Percentiles rank a stretch among this genome's conserved stretches.
Conservation (phyloP, 1,139 yeast genomes). For the Debaryomyces udenii region DNA sequence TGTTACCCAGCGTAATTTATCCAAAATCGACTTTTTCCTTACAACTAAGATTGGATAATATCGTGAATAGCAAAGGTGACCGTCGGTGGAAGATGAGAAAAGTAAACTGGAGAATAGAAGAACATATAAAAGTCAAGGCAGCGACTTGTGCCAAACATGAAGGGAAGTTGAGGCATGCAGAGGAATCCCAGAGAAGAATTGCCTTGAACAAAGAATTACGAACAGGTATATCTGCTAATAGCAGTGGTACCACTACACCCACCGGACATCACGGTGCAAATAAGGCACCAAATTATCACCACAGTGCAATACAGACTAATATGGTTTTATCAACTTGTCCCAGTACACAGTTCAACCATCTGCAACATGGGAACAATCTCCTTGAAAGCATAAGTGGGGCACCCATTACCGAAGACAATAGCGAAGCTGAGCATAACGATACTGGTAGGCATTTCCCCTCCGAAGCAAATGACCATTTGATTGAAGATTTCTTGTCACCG, state of each 20-base stretch:
- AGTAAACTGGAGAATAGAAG: conserved; percentile 89
- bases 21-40: conserved; percentile 86
- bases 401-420: background rate
- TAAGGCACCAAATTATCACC: conserved; percentile 32
- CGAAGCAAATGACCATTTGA: conserved; percentile 29
- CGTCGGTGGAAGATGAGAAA: conserved; percentile 94
- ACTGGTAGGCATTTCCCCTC: conserved; percentile 22
- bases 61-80: conserved; percentile 51
- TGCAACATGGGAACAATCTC: conserved; percentile 1
- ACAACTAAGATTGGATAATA: conserved; percentile 80
- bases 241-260: conserved; percentile 11
- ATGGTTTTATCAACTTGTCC: conserved; percentile 21
- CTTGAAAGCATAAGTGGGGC: conserved; percentile 3
- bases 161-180: conserved; percentile 48
- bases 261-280: conserved; percentile 9
- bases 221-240: conserved; percentile 10
- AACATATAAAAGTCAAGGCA: conserved; percentile 63
- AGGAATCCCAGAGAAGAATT: conserved; percentile 42
- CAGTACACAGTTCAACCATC: background rate
- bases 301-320: conserved; percentile 43
- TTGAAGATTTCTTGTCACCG: conserved; percentile 31
- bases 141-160: conserved; percentile 60
- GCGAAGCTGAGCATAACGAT: background rate
- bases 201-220: conserved; percentile 17
- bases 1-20: conserved; percentile 83